Evolutionary conservation across 2,329 filamentous ascomycete genomes (phyloP), one percentile per base, ranked within the genome.

Genomic region (Pseudopithomyces maydicus): DNA sequence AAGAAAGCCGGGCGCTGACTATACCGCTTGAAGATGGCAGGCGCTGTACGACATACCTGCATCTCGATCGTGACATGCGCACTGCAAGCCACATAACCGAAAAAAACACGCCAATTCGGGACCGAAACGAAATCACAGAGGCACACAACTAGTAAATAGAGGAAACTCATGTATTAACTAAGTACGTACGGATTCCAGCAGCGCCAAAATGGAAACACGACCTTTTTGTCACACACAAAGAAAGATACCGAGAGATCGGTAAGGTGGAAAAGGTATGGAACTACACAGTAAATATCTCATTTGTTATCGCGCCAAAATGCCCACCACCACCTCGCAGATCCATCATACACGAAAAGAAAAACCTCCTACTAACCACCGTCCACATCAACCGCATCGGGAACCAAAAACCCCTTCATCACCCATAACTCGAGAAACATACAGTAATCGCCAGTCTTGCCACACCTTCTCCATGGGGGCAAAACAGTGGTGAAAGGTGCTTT

Each of bases 401-500:
- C 38, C 48, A 42, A 51, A 41, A 41, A n/a, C 12, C 35, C 12
- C 48, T n/a, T 12, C 26, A 41, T 41, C 38, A 20, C 48, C 48
- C 48, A 51, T 51, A 51, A 51, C 42, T 42, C 48, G 38, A 43
- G 42, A 50, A 66, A 65, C 60, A 62, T 65, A 64, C 56, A 64
- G 52, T 14, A 54, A 35, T 22, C 48, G 62, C 60, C 56, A 42
- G 60, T 59, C 48, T 50, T 58, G 46, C 43, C 19, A 51, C 54
- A 36, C 48, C 38, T 54, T 59, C 43, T 55, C 39, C 41, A 35
- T 32, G 14, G 29, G 14, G 52, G 52, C 55, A 48, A 48, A 49
- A 44, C 51, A 44, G 47, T 59, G 44, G 54, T 57, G 46, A 54
- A 46, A 5, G 51, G 52, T 58, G 64, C 63, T 67, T 69, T 63